A percentile compares a stretch with the other conserved stretches of the same genome.
These are phyloP conservation scores for Macadamia integrifolia DNA, from an alignment of 164 flowering plant genomes.

Conservation along the genomic window DNA sequence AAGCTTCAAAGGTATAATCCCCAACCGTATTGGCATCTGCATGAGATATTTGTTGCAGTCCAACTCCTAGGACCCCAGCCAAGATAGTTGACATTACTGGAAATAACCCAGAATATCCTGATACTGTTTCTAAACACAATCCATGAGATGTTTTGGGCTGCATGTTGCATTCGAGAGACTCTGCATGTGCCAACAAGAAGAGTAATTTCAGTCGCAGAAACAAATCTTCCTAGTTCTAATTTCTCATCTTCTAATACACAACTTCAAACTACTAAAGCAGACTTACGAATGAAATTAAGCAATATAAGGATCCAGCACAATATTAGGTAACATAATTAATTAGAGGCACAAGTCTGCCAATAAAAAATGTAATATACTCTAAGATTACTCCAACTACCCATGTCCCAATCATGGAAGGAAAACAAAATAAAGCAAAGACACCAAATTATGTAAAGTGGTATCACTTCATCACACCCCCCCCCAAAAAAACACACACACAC, in stretches of 20 bases:
- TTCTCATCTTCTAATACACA: neutral
- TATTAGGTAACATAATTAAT: neutral
- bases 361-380: no score
- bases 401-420: neutral
- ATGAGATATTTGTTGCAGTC: conserved; percentile 41
- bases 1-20: neutral
- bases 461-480: no score
- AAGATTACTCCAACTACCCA: no score
- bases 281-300: neutral
- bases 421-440: neutral
- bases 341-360: no score
- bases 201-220: neutral
- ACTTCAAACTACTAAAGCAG: neutral
- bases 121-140: conserved; percentile 4
- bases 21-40: conserved; percentile 63
- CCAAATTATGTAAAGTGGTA: no score
- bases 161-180: conserved; percentile 10
- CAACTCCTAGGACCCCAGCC: conserved; percentile 53
- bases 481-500: no score
- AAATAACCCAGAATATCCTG: conserved; percentile 9
- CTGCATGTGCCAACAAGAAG: conserved; percentile 17
- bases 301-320: neutral
- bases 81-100: conserved; percentile 37
- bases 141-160: conserved; percentile 16
- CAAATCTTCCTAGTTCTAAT: neutral